phyloP scores from a whole-genome alignment of 2,329 filamentous ascomycete genomes.

The Phaeophleospora eucalypticola region DNA sequence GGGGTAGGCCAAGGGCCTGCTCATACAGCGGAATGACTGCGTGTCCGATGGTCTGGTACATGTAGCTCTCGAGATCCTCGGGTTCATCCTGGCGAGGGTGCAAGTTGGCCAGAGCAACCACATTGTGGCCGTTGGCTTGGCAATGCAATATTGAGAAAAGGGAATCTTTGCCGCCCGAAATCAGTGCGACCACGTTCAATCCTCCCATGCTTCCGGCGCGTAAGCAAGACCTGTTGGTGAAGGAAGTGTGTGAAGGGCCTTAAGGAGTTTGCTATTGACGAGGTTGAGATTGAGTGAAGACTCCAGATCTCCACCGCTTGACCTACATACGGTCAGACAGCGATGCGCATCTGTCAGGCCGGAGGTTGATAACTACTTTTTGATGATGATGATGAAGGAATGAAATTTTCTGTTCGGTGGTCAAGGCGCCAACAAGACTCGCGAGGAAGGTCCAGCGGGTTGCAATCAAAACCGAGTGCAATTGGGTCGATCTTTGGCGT shows the following conservation, averaged over 20 bases:
- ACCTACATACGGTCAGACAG: slow-evolving; percentile 1
- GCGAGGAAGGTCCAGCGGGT: slow-evolving; percentile 11
- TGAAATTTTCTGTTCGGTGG: slow-evolving; percentile 31
- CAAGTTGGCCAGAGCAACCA: slow-evolving; percentile 87
- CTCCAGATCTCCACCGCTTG: too few species aligned
- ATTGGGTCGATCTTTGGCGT: slow-evolving; percentile 18
- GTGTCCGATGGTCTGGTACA: slow-evolving; percentile 98
- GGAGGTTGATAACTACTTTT: neutral
- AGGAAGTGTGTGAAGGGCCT: neutral
- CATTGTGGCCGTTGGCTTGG: slow-evolving; percentile 73
- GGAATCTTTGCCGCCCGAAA: slow-evolving; percentile 96
- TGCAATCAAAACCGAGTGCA: slow-evolving; percentile 34
- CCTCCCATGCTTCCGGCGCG: slow-evolving; percentile 22
- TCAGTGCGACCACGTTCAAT: slow-evolving; percentile 78
- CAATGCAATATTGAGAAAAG: slow-evolving; percentile 92
- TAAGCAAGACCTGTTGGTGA: neutral
- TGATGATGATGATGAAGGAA: neutral
- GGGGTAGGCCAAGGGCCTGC: slow-evolving; percentile 69
- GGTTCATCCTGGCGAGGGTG: slow-evolving; percentile 52
- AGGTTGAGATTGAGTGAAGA: neutral
- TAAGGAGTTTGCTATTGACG: neutral
- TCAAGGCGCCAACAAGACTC: slow-evolving; percentile 35
- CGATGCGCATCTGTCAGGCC: neutral
- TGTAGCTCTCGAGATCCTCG: slow-evolving; percentile 88
- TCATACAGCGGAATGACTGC: slow-evolving; percentile 80